Conservation (phyloP, 306 rosid species). For the Herpetospermum pedunculosum region DNA sequence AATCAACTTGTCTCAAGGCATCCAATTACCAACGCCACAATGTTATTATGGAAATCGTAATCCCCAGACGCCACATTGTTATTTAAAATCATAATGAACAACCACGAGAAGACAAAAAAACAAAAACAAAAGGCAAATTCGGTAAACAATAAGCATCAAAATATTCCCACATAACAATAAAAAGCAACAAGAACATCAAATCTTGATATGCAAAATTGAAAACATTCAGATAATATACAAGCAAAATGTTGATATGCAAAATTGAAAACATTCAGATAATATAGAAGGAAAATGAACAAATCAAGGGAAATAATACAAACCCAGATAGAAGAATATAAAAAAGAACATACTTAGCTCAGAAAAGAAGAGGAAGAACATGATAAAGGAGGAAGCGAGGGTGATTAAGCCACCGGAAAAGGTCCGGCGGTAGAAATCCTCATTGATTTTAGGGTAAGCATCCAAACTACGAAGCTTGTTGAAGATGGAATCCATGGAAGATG, state of each 20-base stretch:
- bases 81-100: neutral
- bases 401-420: constrained; percentile 83
- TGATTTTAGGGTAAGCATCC: constrained; percentile 91
- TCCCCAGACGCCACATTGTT: neutral
- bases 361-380: constrained; percentile 63
- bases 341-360: constrained; percentile 84
- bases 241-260: no score
- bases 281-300: no score
- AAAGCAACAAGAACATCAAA: neutral
- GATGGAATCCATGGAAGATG: constrained; percentile 43
- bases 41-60: no score
- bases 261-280: no score
- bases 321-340: no score
- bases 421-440: constrained; percentile 79
- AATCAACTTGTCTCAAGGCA: no score
- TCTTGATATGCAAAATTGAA: no score
- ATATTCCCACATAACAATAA: neutral
- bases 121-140: neutral
- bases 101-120: neutral
- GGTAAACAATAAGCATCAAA: neutral
- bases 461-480: constrained; percentile 69
- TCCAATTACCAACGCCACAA: no score
- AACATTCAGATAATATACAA: no score
- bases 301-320: no score
- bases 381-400: constrained; percentile 54